Base-by-base conservation (phyloP, 495 filamentous ascomycete genomes). In the Penicillium herquei region DNA sequence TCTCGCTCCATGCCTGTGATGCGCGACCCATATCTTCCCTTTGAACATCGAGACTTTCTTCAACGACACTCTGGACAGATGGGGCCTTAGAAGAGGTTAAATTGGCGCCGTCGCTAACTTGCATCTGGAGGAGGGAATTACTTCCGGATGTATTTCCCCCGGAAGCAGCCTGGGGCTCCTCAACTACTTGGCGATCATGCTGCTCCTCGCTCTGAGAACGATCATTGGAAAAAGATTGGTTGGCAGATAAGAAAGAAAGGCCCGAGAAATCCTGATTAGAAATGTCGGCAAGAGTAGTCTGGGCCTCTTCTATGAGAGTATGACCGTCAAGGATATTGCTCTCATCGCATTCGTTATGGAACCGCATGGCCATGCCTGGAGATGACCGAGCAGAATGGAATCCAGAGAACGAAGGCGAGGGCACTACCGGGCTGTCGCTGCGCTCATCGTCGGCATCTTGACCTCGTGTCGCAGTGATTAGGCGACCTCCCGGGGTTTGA, bases 301-400 rank as follows among this genome's bases (percentile, higher is more conserved):
- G 62, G 6, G 51, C 47, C 34, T 68, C 65, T 17, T 55, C 65
- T 14, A 68, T 49, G 9, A 68, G 57, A 5, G 65, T 68, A 11
- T 59, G 65, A 7, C 65, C 65, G 2, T 68, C 65, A 7, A 68
- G 47, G 17, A 40, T 60, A 30, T 51, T 60, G 34, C 40, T 44
- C n/a, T 56, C 54, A 18, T 57, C 49, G 21, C 13, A n/a, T 42
- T 51, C 33, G 18, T 3, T 32, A 7, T 47, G n/a, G 41, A 42
- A 53, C 6, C 49, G 56, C 0, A 21, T n/a, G 1, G 56, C 52
- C 17, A 37, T 32, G 11, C 57, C 58, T 6, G 64, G 62, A n/a
- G 63, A 63, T 12, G 65, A 67, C 21, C 48, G 51, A 14, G 58
- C 61, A n/a, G 63, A 66, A 43, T 65, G 57, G 26, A 68, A 68